Evolutionary conservation across 1,284 basidiomycete genomes (phyloP).

Genomic region (Xerocomus minutiporus): DNA sequence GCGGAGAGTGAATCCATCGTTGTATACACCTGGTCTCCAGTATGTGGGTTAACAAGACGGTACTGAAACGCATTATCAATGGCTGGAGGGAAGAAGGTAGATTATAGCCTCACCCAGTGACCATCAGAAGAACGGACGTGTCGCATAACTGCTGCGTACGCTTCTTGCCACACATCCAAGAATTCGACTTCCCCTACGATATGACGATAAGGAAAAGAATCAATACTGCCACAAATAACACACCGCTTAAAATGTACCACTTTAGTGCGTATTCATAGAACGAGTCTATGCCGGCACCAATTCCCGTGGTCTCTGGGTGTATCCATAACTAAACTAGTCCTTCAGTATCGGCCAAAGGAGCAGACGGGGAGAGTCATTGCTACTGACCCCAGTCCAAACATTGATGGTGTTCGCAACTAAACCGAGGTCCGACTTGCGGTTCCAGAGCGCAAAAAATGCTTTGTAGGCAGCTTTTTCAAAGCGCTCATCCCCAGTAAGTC

Average conservation of each 20-base stretch:
- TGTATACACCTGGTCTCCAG: slow-evolving; percentile 63
- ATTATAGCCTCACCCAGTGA: slow-evolving; percentile 63
- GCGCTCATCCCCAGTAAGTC: slow-evolving; percentile 79
- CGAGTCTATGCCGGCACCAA: slow-evolving; percentile 90
- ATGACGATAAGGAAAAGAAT: slow-evolving; percentile 6
- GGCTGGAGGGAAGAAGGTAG: not conserved
- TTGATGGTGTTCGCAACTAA: slow-evolving; percentile 88
- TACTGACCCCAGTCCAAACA: slow-evolving; percentile 67
- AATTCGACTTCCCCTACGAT: slow-evolving; percentile 77
- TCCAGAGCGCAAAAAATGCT: slow-evolving; percentile 92
- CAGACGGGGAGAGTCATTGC: not conserved
- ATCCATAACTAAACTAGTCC: slow-evolving; percentile 53
- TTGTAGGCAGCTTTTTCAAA: slow-evolving; percentile 83
- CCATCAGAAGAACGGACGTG: slow-evolving; percentile 79
- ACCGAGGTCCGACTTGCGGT: slow-evolving; percentile 75
- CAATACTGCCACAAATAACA: slow-evolving; percentile 21
- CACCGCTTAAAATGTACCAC: slow-evolving; percentile 87
- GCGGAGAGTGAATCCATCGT: slow-evolving; percentile 83
- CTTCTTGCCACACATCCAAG: slow-evolving; percentile 88
- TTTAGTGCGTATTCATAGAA: slow-evolving; percentile 91
- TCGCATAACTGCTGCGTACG: slow-evolving; percentile 85
- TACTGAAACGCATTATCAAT: slow-evolving; percentile 46
- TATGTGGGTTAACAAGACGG: slow-evolving; percentile 74
- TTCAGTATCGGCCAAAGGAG: slow-evolving; percentile 3
- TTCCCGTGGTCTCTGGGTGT: slow-evolving; percentile 69